Conservation (phyloP, 208 protist species). For the Acanthamoeba castellanii region DNA sequence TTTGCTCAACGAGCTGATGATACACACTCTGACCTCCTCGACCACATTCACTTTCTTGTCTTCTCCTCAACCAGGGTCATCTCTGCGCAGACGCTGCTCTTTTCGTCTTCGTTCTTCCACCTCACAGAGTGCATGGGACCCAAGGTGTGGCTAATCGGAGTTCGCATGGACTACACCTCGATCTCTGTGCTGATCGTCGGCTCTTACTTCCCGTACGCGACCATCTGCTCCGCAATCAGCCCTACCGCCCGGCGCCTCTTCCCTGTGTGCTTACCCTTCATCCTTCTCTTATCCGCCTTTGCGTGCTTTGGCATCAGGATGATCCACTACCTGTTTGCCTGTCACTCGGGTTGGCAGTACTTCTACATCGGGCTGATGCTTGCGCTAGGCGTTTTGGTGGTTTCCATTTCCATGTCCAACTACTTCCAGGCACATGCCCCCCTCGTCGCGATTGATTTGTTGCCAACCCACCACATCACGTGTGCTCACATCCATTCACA, state of each 20-base stretch:
- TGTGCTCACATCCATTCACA: not conserved
- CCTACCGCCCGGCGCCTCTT: not conserved
- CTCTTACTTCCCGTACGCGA: conserved; percentile 49
- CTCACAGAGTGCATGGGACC: conserved; percentile 47
- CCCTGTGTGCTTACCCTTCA: not conserved
- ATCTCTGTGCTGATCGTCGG: conserved; percentile 67
- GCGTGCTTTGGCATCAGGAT: not conserved
- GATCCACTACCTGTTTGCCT: conserved; percentile 52
- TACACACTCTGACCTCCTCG: no score
- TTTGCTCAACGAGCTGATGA: not conserved
- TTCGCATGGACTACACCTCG: conserved; percentile 68
- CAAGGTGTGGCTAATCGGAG: not conserved
- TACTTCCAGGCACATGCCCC: conserved; percentile 25
- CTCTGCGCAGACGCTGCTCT: conserved; percentile 35
- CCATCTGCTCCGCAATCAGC: not conserved
- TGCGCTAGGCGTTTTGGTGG: not conserved
- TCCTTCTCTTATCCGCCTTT: not conserved
- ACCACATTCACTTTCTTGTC: not conserved
- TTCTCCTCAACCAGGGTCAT: conserved; percentile 3
- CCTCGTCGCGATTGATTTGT: not conserved
- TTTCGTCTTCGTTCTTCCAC: conserved; percentile 58
- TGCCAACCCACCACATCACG: not conserved
- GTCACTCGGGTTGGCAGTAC: conserved; percentile 14
- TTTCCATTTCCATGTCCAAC: conserved; percentile 30
- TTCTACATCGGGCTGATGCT: conserved; percentile 53